A percentile compares a stretch with the other conserved stretches of the same genome.
Conservation (phyloP, 768 basidiomycete genomes). For the Leccinum disarticulatum region DNA sequence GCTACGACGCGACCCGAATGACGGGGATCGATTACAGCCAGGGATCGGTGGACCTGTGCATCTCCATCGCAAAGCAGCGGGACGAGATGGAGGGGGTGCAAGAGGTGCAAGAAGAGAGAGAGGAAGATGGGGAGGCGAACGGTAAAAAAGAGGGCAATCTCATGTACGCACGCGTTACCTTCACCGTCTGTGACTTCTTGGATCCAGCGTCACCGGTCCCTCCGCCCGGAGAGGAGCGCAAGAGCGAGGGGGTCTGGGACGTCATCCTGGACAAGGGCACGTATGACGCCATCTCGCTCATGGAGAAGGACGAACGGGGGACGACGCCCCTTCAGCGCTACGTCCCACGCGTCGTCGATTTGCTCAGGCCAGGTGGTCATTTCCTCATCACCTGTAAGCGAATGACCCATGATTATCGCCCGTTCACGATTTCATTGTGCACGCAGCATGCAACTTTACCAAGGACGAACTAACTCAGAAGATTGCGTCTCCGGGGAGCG, state of each 20-base stretch:
- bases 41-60: constrained; percentile 65
- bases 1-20: constrained; percentile 53
- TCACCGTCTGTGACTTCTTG: constrained; percentile 66
- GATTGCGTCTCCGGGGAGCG: constrained; percentile 49
- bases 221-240: constrained; percentile 7
- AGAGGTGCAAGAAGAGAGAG: too few relatives aligned
- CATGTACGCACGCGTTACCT: constrained; percentile 38
- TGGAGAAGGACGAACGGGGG: constrained; percentile 55
- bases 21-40: constrained; percentile 77
- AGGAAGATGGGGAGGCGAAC: constrained; percentile 5
- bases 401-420: neutral
- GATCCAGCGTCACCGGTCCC: constrained; percentile 45
- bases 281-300: constrained; percentile 80
- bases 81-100: constrained; percentile 8
- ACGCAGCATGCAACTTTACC: constrained; percentile 79
- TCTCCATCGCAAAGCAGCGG: constrained; percentile 50
- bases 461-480: constrained; percentile 64
- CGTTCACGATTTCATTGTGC: neutral
- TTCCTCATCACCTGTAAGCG: constrained; percentile 80
- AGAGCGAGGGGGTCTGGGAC: constrained; percentile 52
- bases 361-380: constrained; percentile 64
- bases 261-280: constrained; percentile 86
- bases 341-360: constrained; percentile 50
- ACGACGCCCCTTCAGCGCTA: constrained; percentile 56
- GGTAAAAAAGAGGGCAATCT: neutral